Evolutionary conservation across 352 stramenopile species (phyloP).

Genomic region (Thalassiosira mediterranea): DNA sequence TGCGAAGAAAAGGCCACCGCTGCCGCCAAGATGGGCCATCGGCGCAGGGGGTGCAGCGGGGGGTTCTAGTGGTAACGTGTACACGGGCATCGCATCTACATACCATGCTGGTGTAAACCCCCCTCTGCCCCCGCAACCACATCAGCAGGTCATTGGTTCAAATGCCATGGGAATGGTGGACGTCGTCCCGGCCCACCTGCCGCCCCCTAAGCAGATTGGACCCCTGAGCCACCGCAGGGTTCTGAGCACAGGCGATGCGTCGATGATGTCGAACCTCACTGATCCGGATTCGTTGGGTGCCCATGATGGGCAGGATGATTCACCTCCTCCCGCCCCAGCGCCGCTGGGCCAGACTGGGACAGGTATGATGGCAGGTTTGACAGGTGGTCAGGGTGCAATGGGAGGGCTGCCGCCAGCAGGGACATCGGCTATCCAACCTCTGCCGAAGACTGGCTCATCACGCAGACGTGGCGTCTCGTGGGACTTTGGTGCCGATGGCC

Average conservation of each 20-base stretch:
- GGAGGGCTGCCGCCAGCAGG: not conserved
- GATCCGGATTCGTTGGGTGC: constrained; percentile 57
- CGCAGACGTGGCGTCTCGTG: constrained; percentile 45
- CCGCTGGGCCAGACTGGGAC: no score
- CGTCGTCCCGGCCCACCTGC: constrained; percentile 29
- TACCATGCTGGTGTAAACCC: no score
- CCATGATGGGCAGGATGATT: constrained; percentile 27
- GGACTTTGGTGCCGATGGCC: constrained; percentile 29
- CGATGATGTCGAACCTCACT: constrained; percentile 45
- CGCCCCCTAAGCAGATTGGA: constrained; percentile 52
- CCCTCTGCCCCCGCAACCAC: no score
- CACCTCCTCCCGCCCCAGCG: not conserved
- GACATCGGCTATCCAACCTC: constrained; percentile 5
- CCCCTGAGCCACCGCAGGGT: constrained; percentile 40
- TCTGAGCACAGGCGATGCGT: constrained; percentile 44
- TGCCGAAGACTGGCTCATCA: constrained; percentile 6
- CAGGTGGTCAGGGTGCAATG: not conserved
- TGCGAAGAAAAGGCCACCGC: constrained; percentile 41
- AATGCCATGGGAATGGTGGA: constrained; percentile 24
- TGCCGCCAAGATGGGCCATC: constrained; percentile 52
- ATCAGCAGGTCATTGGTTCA: no score
- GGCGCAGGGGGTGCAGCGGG: no score
- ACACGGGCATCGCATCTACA: no score
- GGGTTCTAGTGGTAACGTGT: no score
- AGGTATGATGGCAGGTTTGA: no score